phyloP scores from a whole-genome alignment of 495 filamentous ascomycete genomes.

The Neurospora pannonica region DNA sequence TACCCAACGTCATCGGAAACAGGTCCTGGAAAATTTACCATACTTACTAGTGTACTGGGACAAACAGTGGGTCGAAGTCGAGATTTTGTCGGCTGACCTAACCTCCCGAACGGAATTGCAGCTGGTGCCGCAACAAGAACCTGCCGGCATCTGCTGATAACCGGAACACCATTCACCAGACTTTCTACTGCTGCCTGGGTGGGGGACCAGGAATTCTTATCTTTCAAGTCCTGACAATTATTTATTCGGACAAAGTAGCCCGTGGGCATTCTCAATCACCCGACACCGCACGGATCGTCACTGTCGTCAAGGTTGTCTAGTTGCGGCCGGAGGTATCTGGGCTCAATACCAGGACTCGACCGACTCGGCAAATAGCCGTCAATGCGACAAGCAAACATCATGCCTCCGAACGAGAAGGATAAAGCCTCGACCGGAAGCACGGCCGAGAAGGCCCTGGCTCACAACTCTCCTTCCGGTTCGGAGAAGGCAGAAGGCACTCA shows the following conservation, averaged over 20 bases:
- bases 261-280: background rate
- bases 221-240: background rate
- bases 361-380: background rate
- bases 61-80: background rate
- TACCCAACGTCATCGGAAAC: background rate
- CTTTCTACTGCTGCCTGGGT: background rate
- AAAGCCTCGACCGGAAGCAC: background rate
- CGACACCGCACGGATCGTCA: background rate
- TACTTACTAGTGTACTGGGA: background rate
- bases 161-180: background rate
- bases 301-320: background rate
- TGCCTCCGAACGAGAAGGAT: background rate
- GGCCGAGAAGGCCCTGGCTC: background rate
- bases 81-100: background rate
- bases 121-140: background rate
- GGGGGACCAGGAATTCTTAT: background rate
- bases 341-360: background rate
- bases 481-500: background rate
- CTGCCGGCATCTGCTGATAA: background rate
- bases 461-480: background rate
- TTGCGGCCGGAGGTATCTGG: background rate
- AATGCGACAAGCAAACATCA: background rate
- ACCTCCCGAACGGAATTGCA: background rate
- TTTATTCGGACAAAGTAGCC: background rate
- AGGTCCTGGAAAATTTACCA: background rate